Evolutionary conservation across 306 rosid genomes (phyloP), one percentile per base, ranked within the genome.

Genomic region (Prunus davidiana): DNA sequence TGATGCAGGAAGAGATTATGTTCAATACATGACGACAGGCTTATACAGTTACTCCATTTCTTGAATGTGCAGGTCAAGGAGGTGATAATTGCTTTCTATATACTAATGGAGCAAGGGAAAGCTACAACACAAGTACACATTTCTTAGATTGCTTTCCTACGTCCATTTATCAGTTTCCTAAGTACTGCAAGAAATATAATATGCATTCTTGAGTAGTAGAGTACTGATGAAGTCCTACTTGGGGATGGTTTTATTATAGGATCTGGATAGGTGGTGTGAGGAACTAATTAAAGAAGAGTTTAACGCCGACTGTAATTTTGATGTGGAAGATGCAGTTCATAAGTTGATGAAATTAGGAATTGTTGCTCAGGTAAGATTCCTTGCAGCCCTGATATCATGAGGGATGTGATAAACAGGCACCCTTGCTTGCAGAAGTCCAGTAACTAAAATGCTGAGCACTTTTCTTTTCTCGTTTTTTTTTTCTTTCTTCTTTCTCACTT

Each of bases 31-130:
- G 43, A 38, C 43, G 9, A 38, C 1, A 38, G 38, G 67, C 24
- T 72, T 38, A 58, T 19, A 65, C 2, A 1, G 32, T 7, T 54
- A 56, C 20, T 72, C 76, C 19, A 58, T 73, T 20, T 60, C 57
- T 79, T 81, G 79, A 58, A 76, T 80, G 66, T 79, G 73, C 78
- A 95, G 98, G 97, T 95, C 81, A 95, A 90, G 87, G 97, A 95
- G 87, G 93, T 92, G 77, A 95, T 92, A 58, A 72, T 95, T 78
- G 87, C 97, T 68, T 95, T 89, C 88, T 95, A 81, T 86, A 89
- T 95, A 81, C 73, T 95, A 87, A 92, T 95, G 98, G 97, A 92
- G 67, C 97, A 92, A 72, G 98, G 98, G 69, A 95, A 84, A 88
- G 93, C 93, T 81, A 95, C 97, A 46, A 77, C 79, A 79, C 89